These are phyloP conservation scores for Eutrema yunnanense DNA, from an alignment of 345 rosid genomes.

Conservation along the genomic window DNA sequence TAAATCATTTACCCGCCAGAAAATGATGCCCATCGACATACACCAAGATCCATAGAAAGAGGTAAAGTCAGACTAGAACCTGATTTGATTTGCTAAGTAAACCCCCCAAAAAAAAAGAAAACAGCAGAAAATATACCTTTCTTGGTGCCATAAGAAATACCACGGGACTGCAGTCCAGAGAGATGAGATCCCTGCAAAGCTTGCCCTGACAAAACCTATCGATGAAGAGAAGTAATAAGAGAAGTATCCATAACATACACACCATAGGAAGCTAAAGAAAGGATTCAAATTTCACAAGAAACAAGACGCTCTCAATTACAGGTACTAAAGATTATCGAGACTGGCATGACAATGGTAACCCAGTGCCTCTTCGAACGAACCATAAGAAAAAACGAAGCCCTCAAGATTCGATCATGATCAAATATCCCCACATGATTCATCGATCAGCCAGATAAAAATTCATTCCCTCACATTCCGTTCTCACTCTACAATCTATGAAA, in stretches of 20 bases:
- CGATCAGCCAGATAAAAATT: neutral
- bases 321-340: neutral
- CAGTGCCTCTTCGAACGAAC: neutral
- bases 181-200: constrained; percentile 45
- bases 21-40: neutral
- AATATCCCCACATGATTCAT: neutral
- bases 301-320: neutral
- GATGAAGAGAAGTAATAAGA: neutral
- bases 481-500: neutral
- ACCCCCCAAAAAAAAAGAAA: neutral
- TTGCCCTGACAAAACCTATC: constrained; percentile 56
- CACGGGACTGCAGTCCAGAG: constrained; percentile 37
- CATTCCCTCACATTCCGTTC: neutral
- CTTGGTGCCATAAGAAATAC: constrained; percentile 50
- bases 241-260: neutral
- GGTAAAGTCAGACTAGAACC: neutral
- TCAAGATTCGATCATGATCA: neutral
- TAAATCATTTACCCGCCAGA: neutral
- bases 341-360: neutral
- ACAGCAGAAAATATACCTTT: constrained; percentile 38
- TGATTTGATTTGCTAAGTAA: neutral
- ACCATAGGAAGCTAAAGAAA: neutral
- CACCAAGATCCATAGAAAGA: neutral
- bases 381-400: neutral
- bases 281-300: neutral